Conservation (phyloP, 2,329 filamentous ascomycete species). For the Sphaerulina vaccinii region DNA sequence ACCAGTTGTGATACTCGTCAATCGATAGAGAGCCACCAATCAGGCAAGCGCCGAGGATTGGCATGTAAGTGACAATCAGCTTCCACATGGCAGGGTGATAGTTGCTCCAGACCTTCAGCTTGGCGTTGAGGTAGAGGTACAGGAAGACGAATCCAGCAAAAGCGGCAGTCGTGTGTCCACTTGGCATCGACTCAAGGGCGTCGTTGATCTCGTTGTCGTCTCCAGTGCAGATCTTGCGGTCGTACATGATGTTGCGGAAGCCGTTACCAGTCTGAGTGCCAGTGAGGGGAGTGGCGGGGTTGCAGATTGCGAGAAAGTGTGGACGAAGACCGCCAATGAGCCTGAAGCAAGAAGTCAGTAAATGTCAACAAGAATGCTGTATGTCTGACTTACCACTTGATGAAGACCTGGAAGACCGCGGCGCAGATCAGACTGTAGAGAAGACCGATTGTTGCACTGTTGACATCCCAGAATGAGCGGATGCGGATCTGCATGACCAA, state of each 20-base stretch:
- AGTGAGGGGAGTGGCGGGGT: constrained; percentile 54
- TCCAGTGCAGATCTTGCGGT: constrained; percentile 68
- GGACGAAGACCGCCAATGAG: constrained; percentile 72
- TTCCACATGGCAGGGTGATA: constrained; percentile 76
- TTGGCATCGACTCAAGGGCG: constrained; percentile 68
- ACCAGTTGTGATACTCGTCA: constrained; percentile 73
- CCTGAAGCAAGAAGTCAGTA: constrained; percentile 26
- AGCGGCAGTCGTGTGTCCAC: constrained; percentile 70
- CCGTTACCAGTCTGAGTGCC: constrained; percentile 48
- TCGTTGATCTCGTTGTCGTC: constrained; percentile 65
- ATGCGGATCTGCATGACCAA: constrained; percentile 56
- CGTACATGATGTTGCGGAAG: constrained; percentile 64
- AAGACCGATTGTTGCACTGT: constrained; percentile 68
- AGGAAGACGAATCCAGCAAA: constrained; percentile 71
- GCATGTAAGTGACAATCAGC: constrained; percentile 62
- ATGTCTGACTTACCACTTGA: constrained; percentile 64
- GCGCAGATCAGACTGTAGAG: constrained; percentile 68
- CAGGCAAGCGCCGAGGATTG: constrained; percentile 65
- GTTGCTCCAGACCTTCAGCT: constrained; percentile 72
- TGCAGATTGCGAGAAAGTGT: constrained; percentile 69
- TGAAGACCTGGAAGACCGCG: constrained; percentile 73
- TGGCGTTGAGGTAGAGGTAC: constrained; percentile 73
- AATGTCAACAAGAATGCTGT: too few species aligned
- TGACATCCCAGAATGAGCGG: constrained; percentile 53
- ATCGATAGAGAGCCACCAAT: constrained; percentile 70